These are phyloP conservation scores for Blastocystis sp. DNA, from an alignment of 352 stramenopile genomes.

Conservation along the genomic window DNA sequence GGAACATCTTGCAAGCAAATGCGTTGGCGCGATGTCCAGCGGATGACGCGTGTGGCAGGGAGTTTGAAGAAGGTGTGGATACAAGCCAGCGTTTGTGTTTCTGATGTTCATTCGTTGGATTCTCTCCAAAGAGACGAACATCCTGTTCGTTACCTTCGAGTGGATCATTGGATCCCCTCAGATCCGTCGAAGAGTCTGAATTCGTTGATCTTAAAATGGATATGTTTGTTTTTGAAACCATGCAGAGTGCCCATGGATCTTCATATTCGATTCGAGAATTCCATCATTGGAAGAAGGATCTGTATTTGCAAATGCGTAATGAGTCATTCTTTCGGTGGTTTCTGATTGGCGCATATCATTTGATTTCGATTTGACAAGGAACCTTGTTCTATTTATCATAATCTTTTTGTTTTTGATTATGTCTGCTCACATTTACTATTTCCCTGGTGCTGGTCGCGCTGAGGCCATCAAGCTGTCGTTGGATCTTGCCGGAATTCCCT, in stretches of 20 bases:
- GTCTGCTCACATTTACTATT: constrained; percentile 18
- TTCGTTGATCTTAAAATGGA: neutral
- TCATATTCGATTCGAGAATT: too few relatives aligned
- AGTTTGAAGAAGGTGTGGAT: neutral
- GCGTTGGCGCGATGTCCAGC: neutral
- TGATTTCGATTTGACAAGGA: neutral
- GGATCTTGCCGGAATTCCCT: neutral
- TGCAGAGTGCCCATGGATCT: too few relatives aligned
- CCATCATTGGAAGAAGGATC: too few relatives aligned
- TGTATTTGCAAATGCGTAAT: too few relatives aligned
- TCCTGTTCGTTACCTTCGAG: neutral
- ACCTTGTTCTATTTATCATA: too few relatives aligned
- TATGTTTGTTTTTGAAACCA: too few relatives aligned
- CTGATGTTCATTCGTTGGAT: neutral
- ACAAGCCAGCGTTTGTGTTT: neutral
- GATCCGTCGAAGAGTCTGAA: neutral
- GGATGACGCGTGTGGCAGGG: neutral
- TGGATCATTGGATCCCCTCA: neutral
- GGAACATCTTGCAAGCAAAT: neutral
- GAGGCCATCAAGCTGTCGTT: constrained; percentile 20
- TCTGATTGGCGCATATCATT: too few relatives aligned
- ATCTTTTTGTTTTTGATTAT: too few relatives aligned
- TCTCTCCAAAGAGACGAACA: neutral
- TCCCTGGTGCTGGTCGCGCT: neutral
- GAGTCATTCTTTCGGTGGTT: too few relatives aligned